phyloP scores from a whole-genome alignment of 257 asterid genomes.

The Petunia secreta region DNA sequence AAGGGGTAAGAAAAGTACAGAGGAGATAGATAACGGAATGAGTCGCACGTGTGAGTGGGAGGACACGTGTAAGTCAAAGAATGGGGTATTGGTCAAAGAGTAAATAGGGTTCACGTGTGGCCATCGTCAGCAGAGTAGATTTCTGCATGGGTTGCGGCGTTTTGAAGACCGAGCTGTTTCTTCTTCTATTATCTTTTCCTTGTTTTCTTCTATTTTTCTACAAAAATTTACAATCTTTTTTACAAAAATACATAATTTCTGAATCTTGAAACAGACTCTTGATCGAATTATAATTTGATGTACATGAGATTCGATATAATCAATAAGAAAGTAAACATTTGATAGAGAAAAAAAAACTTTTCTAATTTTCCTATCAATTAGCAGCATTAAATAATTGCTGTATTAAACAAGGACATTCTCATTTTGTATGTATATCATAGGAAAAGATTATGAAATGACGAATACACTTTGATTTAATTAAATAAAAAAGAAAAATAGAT shows the following conservation, averaged over 20 bases:
- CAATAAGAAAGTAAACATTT: no score
- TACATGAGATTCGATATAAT: no score
- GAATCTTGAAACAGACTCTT: no score
- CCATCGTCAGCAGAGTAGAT: conserved; percentile 40
- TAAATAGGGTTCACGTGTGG: conserved; percentile 52
- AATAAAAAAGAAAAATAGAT: not conserved
- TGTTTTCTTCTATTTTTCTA: no score
- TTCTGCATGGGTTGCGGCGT: conserved; percentile 57
- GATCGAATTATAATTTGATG: no score
- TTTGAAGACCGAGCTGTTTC: conserved; percentile 36
- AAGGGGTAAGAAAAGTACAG: not conserved
- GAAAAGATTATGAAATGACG: no score
- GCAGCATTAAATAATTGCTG: no score
- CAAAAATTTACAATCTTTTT: not conserved
- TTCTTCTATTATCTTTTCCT: conserved; percentile 6
- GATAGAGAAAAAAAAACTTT: no score
- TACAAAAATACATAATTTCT: no score
- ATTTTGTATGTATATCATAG: no score
- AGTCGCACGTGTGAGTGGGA: conserved; percentile 41
- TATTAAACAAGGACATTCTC: no score
- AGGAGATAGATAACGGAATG: not conserved
- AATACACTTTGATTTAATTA: not conserved
- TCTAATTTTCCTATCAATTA: no score
- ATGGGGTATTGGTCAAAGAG: conserved; percentile 1
- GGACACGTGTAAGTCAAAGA: conserved; percentile 30